Base-by-base conservation (phyloP, 202 grass and related monocot species). In the Zoysia matrella region DNA sequence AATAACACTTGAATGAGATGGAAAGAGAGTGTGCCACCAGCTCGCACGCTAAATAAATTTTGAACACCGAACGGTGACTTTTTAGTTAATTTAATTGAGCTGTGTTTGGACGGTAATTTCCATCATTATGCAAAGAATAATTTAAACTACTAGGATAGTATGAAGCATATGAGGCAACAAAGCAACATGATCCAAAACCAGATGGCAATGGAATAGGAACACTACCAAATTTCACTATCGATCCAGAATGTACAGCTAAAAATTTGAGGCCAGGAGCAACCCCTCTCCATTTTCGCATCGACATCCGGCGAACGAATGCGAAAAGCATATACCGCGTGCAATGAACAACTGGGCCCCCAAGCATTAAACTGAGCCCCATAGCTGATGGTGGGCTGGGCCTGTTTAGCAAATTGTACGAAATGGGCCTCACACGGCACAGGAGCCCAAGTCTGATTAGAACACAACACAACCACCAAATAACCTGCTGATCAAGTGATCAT, bases 291-390 rank as follows among this genome's bases (percentile, higher is more conserved):
- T 65, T 43, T 30, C 22, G 22, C 22, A 0, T 30, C 22, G 22
- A 30, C 22, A 30, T 30, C 22, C 22, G 22, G 22, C 75, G 16
- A 44, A 55, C 6, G 16, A 71, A 75, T 84, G 70, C 75, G 62
- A 78, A 74, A 63, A 62, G 86, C 80, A 15, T 5, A 64, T 48
- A 48, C 22, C 22, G 22, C 16, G 54, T 44, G 18, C 73, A 42
- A 48, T 48, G 50, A 13, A 43, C 22, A 67, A 3, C 2, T 61
- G 12, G 63, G 64, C 64, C 40, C 7, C 15, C 22, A 57, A 43
- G 3, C 6, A 10, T 30, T n/a, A n/a, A 60, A 1, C 60, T 36
- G 11, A 80, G 40, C 60, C 14, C 39, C 62, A 15, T 10, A 45
- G 30, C 18, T 45, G 41, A 15, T 5, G 0, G 56, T 60, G 15